Percentiles rank a stretch among this genome's conserved stretches.
phyloP scores from a whole-genome alignment of 23 red algal genomes.

The Pyropia haitanensis region DNA sequence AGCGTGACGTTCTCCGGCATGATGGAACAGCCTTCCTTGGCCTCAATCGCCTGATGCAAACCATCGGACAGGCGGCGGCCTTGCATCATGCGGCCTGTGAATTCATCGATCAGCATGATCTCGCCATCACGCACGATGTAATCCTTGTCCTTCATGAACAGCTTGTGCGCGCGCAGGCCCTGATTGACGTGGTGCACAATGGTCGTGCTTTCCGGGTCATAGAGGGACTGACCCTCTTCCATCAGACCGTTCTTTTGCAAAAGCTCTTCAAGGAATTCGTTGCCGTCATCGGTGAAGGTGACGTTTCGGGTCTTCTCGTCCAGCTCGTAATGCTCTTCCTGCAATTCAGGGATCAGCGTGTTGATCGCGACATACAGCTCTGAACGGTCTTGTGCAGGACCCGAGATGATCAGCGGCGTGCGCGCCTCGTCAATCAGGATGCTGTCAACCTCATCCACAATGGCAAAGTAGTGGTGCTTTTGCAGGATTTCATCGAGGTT shows the following conservation, averaged over 20 bases:
- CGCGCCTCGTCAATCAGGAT: slow-evolving; percentile 28
- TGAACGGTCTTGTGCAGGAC: neutral
- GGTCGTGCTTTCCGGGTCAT: neutral
- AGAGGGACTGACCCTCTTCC: neutral
- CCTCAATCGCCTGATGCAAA: slow-evolving; percentile 17
- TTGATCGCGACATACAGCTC: neutral
- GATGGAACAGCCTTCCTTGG: slow-evolving; percentile 10
- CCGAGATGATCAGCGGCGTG: slow-evolving; percentile 14
- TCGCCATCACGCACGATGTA: slow-evolving; percentile 7
- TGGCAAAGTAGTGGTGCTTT: neutral
- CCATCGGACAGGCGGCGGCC: slow-evolving; percentile 6
- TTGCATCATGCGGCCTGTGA: slow-evolving; percentile 11
- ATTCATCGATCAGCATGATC: slow-evolving; percentile 9
- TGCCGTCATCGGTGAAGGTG: slow-evolving; percentile 11
- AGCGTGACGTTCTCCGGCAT: neutral
- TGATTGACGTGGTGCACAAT: slow-evolving; percentile 8
- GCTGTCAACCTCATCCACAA: slow-evolving; percentile 15
- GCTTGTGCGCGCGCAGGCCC: slow-evolving; percentile 5
- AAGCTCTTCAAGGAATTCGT: too few species aligned
- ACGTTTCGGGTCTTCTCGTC: slow-evolving; percentile 11
- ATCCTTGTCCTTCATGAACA: slow-evolving; percentile 15
- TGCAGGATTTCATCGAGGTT: neutral
- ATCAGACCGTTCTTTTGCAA: too few species aligned
- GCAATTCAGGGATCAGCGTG: neutral
- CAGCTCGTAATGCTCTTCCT: slow-evolving; percentile 3